phyloP scores from a whole-genome alignment of 495 filamentous ascomycete species.

The Penicillium bovifimosum region DNA sequence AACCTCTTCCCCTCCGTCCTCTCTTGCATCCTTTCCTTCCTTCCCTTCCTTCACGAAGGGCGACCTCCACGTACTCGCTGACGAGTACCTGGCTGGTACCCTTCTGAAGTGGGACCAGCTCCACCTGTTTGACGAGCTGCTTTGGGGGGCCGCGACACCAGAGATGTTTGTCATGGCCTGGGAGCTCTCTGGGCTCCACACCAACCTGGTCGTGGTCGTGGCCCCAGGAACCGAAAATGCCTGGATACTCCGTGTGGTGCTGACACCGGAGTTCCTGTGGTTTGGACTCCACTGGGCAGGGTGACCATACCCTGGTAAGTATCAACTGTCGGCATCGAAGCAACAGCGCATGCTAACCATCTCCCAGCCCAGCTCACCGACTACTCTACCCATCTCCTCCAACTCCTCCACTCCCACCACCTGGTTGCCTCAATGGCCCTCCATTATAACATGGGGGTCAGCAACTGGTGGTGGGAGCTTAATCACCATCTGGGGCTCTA shows the following conservation, averaged over 20 bases:
- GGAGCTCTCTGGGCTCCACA: not conserved
- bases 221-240: not conserved
- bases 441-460: not conserved
- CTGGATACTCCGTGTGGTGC: constrained; percentile 1
- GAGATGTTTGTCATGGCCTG: not conserved
- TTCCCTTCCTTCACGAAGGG: not conserved
- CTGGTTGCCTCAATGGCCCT: not conserved
- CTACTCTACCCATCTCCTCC: not conserved
- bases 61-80: constrained; percentile 2
- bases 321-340: not conserved
- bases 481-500: not conserved
- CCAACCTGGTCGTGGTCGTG: constrained; percentile 4
- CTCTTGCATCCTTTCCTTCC: not conserved
- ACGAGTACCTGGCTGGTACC: not conserved
- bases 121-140: not conserved
- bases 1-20: too few species aligned
- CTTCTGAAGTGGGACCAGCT: not conserved
- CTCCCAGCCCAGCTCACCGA: not conserved
- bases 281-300: constrained; percentile 8
- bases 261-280: constrained; percentile 4
- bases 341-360: not conserved
- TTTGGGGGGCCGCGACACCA: not conserved
- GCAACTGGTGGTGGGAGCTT: not conserved
- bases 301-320: not conserved
- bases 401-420: not conserved